Conservation (phyloP, 2,329 filamentous ascomycete species). For the Ceratocystis cubensis region DNA sequence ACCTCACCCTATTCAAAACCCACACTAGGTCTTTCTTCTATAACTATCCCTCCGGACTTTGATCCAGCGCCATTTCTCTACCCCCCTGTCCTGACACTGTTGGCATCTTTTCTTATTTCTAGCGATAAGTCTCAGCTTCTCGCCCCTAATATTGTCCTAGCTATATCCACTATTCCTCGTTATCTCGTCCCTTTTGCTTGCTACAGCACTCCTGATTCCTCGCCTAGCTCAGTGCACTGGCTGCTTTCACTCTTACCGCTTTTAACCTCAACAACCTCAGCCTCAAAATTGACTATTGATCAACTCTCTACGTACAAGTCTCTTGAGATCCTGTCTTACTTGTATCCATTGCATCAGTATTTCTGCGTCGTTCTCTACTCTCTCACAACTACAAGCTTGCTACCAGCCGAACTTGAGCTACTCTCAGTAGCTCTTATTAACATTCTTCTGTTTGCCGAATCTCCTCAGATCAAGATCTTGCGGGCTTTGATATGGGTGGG, state of each 20-base stretch:
- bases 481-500: slow-evolving; percentile 77
- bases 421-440: slow-evolving; percentile 74
- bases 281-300: neutral
- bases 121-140: slow-evolving; percentile 47
- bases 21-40: slow-evolving; percentile 29
- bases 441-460: slow-evolving; percentile 60
- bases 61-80: slow-evolving; percentile 89
- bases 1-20: slow-evolving; percentile 32
- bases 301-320: neutral
- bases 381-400: slow-evolving; percentile 76
- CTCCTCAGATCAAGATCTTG: slow-evolving; percentile 73
- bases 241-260: slow-evolving; percentile 59
- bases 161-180: slow-evolving; percentile 63
- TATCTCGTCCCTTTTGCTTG: slow-evolving; percentile 50
- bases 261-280: slow-evolving; percentile 24
- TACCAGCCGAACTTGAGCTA: slow-evolving; percentile 77
- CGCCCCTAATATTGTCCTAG: slow-evolving; percentile 69
- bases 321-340: slow-evolving; percentile 11
- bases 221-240: slow-evolving; percentile 54
- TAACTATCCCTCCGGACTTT: slow-evolving; percentile 59
- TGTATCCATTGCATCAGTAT: slow-evolving; percentile 76
- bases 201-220: neutral
- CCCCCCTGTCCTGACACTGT: slow-evolving; percentile 60
- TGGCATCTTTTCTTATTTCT: slow-evolving; percentile 64
- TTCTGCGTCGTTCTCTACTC: slow-evolving; percentile 61